Evolutionary conservation across 768 basidiomycete genomes (phyloP).

Genomic region (Termitomyces heimii): DNA sequence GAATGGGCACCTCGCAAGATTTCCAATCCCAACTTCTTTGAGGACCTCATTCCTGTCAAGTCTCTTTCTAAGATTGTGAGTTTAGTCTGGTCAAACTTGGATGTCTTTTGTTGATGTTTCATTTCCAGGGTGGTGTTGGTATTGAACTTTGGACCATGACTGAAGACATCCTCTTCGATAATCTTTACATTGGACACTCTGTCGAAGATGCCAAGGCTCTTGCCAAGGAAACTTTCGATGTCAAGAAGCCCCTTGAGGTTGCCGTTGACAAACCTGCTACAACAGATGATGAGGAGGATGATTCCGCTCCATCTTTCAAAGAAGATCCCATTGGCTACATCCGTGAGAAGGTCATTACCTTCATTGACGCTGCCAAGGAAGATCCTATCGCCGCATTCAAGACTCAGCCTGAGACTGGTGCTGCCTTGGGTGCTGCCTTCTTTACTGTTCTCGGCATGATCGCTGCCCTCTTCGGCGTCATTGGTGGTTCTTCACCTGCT

Average conservation of each 20-base stretch:
- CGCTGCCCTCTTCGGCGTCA: slow-evolving; percentile 70
- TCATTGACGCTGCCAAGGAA: slow-evolving; percentile 69
- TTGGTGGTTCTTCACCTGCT: slow-evolving; percentile 69
- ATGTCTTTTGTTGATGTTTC: background rate
- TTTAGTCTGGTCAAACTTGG: background rate
- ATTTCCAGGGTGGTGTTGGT: slow-evolving; percentile 76
- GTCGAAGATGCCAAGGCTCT: slow-evolving; percentile 76
- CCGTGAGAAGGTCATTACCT: slow-evolving; percentile 70
- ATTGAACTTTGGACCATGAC: slow-evolving; percentile 99
- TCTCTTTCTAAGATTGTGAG: slow-evolving; percentile 79
- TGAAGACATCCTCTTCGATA: slow-evolving; percentile 88
- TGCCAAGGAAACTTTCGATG: slow-evolving; percentile 82
- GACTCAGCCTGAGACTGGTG: slow-evolving; percentile 84
- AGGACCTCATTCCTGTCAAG: slow-evolving; percentile 80
- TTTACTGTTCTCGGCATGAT: slow-evolving; percentile 85
- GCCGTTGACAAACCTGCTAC: slow-evolving; percentile 50
- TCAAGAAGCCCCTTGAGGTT: slow-evolving; percentile 84
- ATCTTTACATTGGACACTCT: slow-evolving; percentile 92
- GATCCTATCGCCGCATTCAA: slow-evolving; percentile 83
- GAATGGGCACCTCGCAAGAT: slow-evolving; percentile 91
- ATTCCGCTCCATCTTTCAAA: slow-evolving; percentile 45
- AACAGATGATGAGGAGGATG: slow-evolving; percentile 41
- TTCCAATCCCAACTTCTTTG: slow-evolving; percentile 85
- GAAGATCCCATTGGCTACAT: slow-evolving; percentile 77
- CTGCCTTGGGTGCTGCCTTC: slow-evolving; percentile 63